These are phyloP conservation scores for Microdochium nivale DNA, from an alignment of 2,329 filamentous ascomycete species.

Conservation along the genomic window DNA sequence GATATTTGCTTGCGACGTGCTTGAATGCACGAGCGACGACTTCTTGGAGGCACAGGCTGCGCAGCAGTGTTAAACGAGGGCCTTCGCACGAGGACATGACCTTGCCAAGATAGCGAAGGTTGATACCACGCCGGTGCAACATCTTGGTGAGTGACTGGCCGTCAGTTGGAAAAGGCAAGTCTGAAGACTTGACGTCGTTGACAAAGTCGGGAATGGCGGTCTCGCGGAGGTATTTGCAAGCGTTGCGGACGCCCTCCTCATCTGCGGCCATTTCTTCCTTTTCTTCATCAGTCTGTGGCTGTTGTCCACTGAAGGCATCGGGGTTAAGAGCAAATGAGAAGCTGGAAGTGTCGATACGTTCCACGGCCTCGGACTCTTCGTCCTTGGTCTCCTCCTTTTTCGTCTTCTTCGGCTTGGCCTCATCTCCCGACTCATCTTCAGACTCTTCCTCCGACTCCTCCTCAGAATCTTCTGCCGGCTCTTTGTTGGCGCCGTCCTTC, in stretches of 20 bases:
- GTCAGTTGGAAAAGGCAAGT: slow-evolving; percentile 97
- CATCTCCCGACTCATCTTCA: slow-evolving; percentile 9
- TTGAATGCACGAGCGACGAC: slow-evolving; percentile 97
- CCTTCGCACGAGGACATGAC: slow-evolving; percentile 64
- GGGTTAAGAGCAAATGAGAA: slow-evolving; percentile 90
- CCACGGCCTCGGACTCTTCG: slow-evolving; percentile 35
- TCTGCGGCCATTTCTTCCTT: slow-evolving; percentile 76
- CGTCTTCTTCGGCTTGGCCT: slow-evolving; percentile 18
- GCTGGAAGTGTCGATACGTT: slow-evolving; percentile 74
- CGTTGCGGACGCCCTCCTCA: slow-evolving; percentile 79
- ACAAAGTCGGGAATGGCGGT: slow-evolving; percentile 79
- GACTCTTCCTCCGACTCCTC: slow-evolving; percentile 25
- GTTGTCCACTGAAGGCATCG: slow-evolving; percentile 89
- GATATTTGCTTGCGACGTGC: slow-evolving; percentile 72
- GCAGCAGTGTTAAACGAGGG: slow-evolving; percentile 67
- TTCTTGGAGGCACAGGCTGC: slow-evolving; percentile 73
- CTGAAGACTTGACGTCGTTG: slow-evolving; percentile 80
- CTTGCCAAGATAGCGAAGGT: slow-evolving; percentile 89
- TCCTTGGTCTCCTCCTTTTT: slow-evolving; percentile 31
- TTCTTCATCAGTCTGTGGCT: slow-evolving; percentile 82
- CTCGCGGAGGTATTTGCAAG: slow-evolving; percentile 68
- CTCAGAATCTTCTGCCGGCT: slow-evolving; percentile 15
- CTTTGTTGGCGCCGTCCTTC: slow-evolving; percentile 22
- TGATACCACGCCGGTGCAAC: slow-evolving; percentile 94
- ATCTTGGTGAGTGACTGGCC: slow-evolving; percentile 83